Evolutionary conservation across 169 alveolate species (phyloP), one percentile per base, ranked within the genome.

Genomic region (Plasmodium coatneyi): DNA sequence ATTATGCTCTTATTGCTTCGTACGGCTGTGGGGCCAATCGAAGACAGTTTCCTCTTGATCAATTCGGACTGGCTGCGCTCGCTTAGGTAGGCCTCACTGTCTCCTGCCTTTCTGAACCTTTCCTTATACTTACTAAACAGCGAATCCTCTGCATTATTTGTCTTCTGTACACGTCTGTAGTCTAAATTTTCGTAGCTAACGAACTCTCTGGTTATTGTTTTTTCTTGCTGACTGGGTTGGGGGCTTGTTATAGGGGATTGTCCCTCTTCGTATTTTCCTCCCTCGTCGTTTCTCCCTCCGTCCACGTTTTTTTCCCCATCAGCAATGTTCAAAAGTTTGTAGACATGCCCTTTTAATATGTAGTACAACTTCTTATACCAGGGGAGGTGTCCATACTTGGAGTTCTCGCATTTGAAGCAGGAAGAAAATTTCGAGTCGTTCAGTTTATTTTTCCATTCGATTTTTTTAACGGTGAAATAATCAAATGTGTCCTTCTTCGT

Each of bases 51-150:
- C 34, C 93, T 86, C 32, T 78, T 74, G 14, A 78, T 72, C 25
- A 86, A 74, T 78, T 86, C 93, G 9, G 93, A 86, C 41, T 86
- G 84, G 80, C 93, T 86, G 7, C 93, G 80, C 80, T 86, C 93
- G 41, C 86, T 52, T 32, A 41, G 25, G 43, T 86, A 43, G n/a
- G 80, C 46, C 28, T 84, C 93, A 84, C 54, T 46, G 30, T 43
- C 82, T 46, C 66, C 49, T 52, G 66, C 46, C 43, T 86, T 86
- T 78, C 70, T 86, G 52, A 74, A 52, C 76, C 80, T 74, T 86
- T 86, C 80, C 28, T 71, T 52, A 86, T 76, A 86, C 36, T 86
- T 86, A n/a, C 36, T 70, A 19, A 78, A 74, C 32, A 84, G 36
- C 6, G 84, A 74, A 76, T 76, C 93, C 22, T 76, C 84, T 5